phyloP scores from a whole-genome alignment of 495 filamentous ascomycete species.

The Podospora anserina region DNA sequence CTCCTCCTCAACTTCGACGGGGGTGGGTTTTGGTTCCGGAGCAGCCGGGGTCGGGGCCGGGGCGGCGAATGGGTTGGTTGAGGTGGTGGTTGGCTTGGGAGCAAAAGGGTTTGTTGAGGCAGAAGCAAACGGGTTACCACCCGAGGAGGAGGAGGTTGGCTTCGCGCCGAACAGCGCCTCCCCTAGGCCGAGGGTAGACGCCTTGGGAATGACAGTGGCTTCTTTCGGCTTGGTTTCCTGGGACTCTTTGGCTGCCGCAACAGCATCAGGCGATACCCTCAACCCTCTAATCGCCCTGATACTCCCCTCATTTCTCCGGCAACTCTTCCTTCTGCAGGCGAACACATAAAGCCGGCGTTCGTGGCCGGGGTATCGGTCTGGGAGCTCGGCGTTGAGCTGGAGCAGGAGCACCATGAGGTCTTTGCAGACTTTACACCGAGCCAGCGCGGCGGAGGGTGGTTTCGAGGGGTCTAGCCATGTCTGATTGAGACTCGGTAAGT shows the following conservation, averaged over 20 bases:
- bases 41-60: slow-evolving; percentile 7
- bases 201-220: slow-evolving; percentile 13
- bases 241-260: slow-evolving; percentile 20
- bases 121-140: slow-evolving; percentile 48
- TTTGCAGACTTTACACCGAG: slow-evolving; percentile 87
- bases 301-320: slow-evolving; percentile 77
- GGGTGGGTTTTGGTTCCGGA: slow-evolving; percentile 23
- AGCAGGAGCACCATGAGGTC: slow-evolving; percentile 78
- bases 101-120: slow-evolving; percentile 41
- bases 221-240: slow-evolving; percentile 23
- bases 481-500: slow-evolving; percentile 41
- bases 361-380: slow-evolving; percentile 77
- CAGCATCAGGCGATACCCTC: slow-evolving; percentile 41
- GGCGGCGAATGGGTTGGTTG: slow-evolving; percentile 37
- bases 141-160: slow-evolving; percentile 23
- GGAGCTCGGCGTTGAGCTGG: slow-evolving; percentile 88
- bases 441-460: slow-evolving; percentile 73
- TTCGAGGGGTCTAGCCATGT: slow-evolving; percentile 71
- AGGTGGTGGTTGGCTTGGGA: slow-evolving; percentile 20
- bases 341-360: slow-evolving; percentile 86
- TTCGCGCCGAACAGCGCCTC: slow-evolving; percentile 55
- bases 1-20: slow-evolving; percentile 28
- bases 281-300: slow-evolving; percentile 68
- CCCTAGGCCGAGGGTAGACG: slow-evolving; percentile 42
- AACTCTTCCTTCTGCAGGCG: slow-evolving; percentile 71